Conservation (phyloP, 176 grass and related monocot genomes). For the Puccinellia tenuiflora region DNA sequence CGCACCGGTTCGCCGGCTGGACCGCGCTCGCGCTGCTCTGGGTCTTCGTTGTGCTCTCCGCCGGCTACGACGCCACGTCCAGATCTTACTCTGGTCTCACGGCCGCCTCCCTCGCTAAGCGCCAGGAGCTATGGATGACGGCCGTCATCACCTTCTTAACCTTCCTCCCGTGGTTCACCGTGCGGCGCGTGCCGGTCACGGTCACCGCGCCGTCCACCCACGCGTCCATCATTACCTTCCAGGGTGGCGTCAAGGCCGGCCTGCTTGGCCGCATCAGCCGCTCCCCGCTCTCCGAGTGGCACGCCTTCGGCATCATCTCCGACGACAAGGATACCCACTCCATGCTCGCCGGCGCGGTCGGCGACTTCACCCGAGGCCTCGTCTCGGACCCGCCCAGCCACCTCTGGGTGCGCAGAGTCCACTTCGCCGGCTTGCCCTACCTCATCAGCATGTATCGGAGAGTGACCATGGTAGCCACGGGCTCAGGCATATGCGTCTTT, state of each 20-base stretch:
- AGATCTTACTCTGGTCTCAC: slow-evolving; percentile 35
- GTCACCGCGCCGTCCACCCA: slow-evolving; percentile 47
- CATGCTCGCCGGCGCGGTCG: slow-evolving; percentile 68
- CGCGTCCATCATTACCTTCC: slow-evolving; percentile 58
- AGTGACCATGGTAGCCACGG: slow-evolving; percentile 54
- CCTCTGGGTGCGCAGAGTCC: slow-evolving; percentile 53
- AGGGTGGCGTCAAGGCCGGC: slow-evolving; percentile 42
- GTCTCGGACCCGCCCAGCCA: slow-evolving; percentile 35
- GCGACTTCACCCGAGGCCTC: slow-evolving; percentile 52
- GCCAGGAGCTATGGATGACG: slow-evolving; percentile 50
- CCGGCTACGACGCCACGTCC: slow-evolving; percentile 31
- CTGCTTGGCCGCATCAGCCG: slow-evolving; percentile 67
- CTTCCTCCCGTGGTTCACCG: slow-evolving; percentile 53
- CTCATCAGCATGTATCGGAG: slow-evolving; percentile 62
- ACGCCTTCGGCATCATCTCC: slow-evolving; percentile 75
- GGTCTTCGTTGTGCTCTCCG: slow-evolving; percentile 52
- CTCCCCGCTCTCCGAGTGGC: slow-evolving; percentile 69
- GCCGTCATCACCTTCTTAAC: slow-evolving; percentile 54
- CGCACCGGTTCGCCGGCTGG: slow-evolving; percentile 72
- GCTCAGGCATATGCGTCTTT: slow-evolving; percentile 73
- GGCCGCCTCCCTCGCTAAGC: slow-evolving; percentile 9
- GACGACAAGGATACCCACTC: slow-evolving; percentile 27
- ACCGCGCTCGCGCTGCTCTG: slow-evolving; percentile 52
- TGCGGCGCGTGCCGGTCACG: slow-evolving; percentile 46
- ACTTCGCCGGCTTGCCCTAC: slow-evolving; percentile 58